Conservation (phyloP, 129 eudicot genomes). For the Erigeron canadensis region DNA sequence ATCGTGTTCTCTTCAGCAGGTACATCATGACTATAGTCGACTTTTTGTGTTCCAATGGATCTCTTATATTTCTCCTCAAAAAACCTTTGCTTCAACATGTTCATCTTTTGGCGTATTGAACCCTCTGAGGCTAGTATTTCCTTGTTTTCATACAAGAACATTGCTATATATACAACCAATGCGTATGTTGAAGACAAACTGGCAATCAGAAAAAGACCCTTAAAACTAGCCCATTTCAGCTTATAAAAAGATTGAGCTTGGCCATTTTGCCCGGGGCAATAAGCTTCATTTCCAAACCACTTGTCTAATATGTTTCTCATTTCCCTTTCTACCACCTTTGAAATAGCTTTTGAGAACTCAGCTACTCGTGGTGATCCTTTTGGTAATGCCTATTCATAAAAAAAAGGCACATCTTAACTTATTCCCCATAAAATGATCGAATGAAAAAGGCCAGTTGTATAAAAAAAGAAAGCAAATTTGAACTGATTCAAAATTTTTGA, state of each 20-base stretch:
- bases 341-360: constrained; percentile 51
- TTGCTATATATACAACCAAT: not conserved
- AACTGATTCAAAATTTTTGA: too few species aligned
- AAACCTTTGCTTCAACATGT: constrained; percentile 6
- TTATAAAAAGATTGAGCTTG: constrained; percentile 24
- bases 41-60: not conserved
- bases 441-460: too few species aligned
- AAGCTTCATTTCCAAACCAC: constrained; percentile 33
- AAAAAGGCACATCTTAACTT: too few species aligned
- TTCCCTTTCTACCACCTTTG: constrained; percentile 44
- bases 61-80: not conserved
- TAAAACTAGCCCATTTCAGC: constrained; percentile 45
- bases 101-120: constrained; percentile 9
- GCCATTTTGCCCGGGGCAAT: constrained; percentile 20
- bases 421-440: too few species aligned
- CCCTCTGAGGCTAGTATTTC: constrained; percentile 18
- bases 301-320: constrained; percentile 42
- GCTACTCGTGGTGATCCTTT: constrained; percentile 53
- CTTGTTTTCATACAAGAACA: constrained; percentile 22
- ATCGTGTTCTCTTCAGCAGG: too few species aligned
- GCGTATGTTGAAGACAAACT: constrained; percentile 28
- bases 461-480: too few species aligned
- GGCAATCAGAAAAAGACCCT: constrained; percentile 45
- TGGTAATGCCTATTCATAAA: constrained; percentile 45
- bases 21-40: too few species aligned